phyloP scores from a whole-genome alignment of 495 filamentous ascomycete species.

The Podospora comata region DNA sequence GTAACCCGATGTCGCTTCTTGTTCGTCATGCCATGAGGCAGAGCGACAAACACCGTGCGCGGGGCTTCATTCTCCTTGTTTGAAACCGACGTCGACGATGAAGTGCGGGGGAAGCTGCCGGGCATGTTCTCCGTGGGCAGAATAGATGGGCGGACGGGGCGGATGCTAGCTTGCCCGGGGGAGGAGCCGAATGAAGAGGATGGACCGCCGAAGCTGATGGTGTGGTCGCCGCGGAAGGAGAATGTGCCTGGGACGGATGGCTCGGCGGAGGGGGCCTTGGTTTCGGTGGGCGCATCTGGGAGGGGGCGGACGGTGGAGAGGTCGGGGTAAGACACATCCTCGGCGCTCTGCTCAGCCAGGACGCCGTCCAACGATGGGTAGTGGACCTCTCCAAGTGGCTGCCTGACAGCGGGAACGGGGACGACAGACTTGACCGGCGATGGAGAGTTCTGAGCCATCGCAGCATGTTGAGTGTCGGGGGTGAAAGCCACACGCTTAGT shows the following conservation, averaged over 20 bases:
- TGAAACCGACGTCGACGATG: conserved; percentile 13
- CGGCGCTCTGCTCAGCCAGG: conserved; percentile 25
- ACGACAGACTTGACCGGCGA: conserved; percentile 47
- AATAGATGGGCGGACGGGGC: conserved; percentile 54
- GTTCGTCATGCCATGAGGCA: conserved; percentile 68
- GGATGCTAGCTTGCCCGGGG: conserved; percentile 55
- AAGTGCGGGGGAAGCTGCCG: conserved; percentile 44
- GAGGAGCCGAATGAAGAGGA: conserved; percentile 48
- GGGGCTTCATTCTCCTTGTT: conserved; percentile 52
- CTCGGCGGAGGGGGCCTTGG: conserved; percentile 27
- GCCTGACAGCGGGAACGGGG: conserved; percentile 34
- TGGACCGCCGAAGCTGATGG: conserved; percentile 48
- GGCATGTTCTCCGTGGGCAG: conserved; percentile 44
- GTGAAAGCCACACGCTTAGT: conserved; percentile 49
- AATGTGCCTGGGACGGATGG: conserved; percentile 51
- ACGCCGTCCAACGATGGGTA: conserved; percentile 37
- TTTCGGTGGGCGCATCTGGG: conserved; percentile 28
- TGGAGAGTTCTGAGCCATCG: conserved; percentile 41
- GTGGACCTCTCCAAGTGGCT: conserved; percentile 32
- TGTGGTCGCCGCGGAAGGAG: conserved; percentile 58
- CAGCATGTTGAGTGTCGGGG: conserved; percentile 39
- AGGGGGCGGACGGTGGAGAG: conserved; percentile 38
- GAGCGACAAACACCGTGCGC: conserved; percentile 23
- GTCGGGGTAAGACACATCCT: conserved; percentile 45
- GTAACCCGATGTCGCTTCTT: conserved; percentile 65